These are phyloP conservation scores for Cytospora mali DNA, from an alignment of 2,329 filamentous ascomycete genomes.

Conservation along the genomic window DNA sequence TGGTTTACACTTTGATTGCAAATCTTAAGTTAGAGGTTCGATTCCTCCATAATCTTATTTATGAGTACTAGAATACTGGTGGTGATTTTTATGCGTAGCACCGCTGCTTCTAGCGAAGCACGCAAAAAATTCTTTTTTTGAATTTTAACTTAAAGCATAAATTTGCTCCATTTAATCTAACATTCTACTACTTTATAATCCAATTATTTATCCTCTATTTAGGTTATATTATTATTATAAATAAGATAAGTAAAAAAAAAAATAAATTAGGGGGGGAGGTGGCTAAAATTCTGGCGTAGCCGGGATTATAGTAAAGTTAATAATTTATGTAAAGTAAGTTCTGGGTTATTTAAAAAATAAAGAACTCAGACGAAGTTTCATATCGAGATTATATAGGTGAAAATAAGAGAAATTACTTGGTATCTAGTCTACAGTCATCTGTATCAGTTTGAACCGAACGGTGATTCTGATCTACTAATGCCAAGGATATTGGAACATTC, in stretches of 20 bases:
- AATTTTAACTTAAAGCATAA: constrained; percentile 1
- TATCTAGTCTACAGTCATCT: constrained; percentile 7
- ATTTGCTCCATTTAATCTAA: constrained; percentile 13
- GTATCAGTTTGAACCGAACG: constrained; percentile 12
- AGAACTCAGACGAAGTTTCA: constrained; percentile 3
- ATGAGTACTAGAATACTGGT: not conserved
- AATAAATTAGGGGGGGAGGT: not conserved
- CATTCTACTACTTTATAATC: constrained; percentile 18
- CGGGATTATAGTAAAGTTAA: constrained; percentile 2
- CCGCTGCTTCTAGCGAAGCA: no score
- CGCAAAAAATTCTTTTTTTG: constrained; percentile 4
- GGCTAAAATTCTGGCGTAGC: not conserved
- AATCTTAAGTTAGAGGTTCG: no score
- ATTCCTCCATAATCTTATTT: no score
- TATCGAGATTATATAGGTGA: constrained; percentile 8
- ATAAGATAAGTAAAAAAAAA: constrained; percentile 13
- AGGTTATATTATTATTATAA: constrained; percentile 13
- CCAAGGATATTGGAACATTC: constrained; percentile 12
- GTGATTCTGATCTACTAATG: constrained; percentile 15
- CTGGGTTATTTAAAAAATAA: constrained; percentile 5
- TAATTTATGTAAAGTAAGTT: constrained; percentile 12
- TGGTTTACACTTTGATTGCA: constrained; percentile 15
- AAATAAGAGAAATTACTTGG: constrained; percentile 4
- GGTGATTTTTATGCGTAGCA: not conserved
- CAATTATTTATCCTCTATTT: constrained; percentile 5